Conservation (phyloP, 371 early-diverging fungal species). For the Batrachochytrium dendrobatidis region DNA sequence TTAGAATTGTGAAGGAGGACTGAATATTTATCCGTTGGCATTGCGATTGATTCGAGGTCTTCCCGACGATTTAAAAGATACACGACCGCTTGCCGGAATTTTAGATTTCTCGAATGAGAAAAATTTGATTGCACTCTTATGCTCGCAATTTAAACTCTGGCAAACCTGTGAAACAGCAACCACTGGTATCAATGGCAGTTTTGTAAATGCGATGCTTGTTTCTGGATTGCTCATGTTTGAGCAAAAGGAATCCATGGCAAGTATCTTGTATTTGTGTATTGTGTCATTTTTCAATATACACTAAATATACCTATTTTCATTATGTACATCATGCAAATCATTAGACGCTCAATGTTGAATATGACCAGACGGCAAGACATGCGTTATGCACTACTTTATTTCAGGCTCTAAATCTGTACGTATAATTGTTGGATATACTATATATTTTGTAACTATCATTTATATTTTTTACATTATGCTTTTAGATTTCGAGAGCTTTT, state of each 20-base stretch:
- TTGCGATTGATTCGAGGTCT: background rate
- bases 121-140: background rate
- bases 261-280: background rate
- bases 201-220: background rate
- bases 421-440: background rate
- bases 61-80: background rate
- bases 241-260: background rate
- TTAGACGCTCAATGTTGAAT: background rate
- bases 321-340: too few species aligned
- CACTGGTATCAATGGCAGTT: background rate
- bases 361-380: background rate
- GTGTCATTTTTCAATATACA: too few species aligned
- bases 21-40: background rate
- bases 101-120: background rate
- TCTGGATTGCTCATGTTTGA: slow-evolving; percentile 1
- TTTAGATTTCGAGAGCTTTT: slow-evolving; percentile 1
- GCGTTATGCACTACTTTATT: background rate
- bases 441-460: background rate
- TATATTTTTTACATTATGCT: too few species aligned
- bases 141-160: slow-evolving; percentile 1
- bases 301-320: too few species aligned
- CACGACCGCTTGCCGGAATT: background rate
- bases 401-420: slow-evolving; percentile 1
- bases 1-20: background rate
- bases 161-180: background rate